Base-by-base conservation (phyloP, 345 rosid genomes). In the Eucalyptus tenuipes region DNA sequence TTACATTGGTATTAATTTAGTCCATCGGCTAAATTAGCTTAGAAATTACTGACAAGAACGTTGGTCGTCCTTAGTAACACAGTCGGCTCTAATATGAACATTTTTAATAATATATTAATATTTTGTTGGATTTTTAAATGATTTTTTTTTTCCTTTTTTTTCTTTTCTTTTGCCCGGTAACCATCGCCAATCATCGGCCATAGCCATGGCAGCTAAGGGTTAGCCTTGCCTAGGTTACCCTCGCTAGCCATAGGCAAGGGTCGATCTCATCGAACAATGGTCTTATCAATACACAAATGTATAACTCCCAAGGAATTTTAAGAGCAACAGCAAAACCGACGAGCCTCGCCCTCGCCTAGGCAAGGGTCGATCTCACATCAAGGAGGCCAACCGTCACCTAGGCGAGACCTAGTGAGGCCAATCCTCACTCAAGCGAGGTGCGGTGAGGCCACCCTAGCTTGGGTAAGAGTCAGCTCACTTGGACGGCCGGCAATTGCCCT, bases 61-160 rank as follows among this genome's bases (percentile, higher is more conserved):
- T 49, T 14, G 3, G 1, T 0, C 1, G 0, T 49, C 0, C 1
- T 49, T 14, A 0, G 7, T 14, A 7, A 49, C 1, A 49, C 1
- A 2, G 0, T 49, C 3, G 1, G 7, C 17, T 49, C 0, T 5
- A 49, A 14, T 14, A 49, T 14, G 0, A 14, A 14, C 17, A 49
- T 49, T 49, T 49, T 49, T 49, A 49, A 49, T 49, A 1, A 49
- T 49, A 49, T 49, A 49, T 14, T 49, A 49, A 49, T 49, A 49
- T 5, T 13, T 49, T 49, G 0, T 49, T 49, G 3, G 2, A 2
- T 14, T 49, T 49, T 49, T 49, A 49, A 44, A 49, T 14, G 2
- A 14, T 48, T 48, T 48, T 48, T 11, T 1, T 12, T 42, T 6
- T n/a, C n/a, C n/a, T n/a, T 40, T 13, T 13, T 49, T 49, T 49